Percentiles rank a stretch among this genome's conserved stretches.
phyloP scores from a whole-genome alignment of 768 basidiomycete species.

The Termitomyces sp. region DNA sequence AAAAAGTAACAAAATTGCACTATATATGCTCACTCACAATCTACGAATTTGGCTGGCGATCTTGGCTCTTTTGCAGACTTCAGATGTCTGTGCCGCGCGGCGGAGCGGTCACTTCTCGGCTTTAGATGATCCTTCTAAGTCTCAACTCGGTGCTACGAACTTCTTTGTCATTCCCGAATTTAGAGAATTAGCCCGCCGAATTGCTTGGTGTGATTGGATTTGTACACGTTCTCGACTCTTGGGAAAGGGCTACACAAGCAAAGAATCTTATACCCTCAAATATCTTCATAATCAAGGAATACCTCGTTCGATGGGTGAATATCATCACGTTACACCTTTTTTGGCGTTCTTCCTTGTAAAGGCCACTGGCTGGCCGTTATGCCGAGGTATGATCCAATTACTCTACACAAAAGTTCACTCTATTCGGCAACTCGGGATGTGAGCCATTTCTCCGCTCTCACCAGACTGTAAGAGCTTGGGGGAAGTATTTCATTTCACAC shows the following conservation, averaged over 20 bases:
- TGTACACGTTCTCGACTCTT: background rate
- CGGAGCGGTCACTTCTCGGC: too few species aligned
- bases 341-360: too few species aligned
- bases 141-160: background rate
- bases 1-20: too few species aligned
- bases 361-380: conserved; percentile 7
- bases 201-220: background rate
- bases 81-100: too few species aligned
- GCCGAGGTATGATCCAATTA: conserved; percentile 15
- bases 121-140: too few species aligned
- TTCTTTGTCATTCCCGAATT: background rate
- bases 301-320: background rate
- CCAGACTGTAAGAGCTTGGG: background rate
- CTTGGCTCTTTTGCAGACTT: too few species aligned
- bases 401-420: too few species aligned
- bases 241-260: background rate
- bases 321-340: background rate
- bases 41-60: too few species aligned
- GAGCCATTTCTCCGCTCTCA: background rate
- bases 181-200: background rate
- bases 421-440: background rate
- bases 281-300: background rate
- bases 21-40: too few species aligned
- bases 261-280: background rate
- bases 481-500: background rate